Percentiles rank a stretch among this genome's conserved stretches.
Evolutionary conservation across 306 rosid genomes (phyloP).

Genomic region (Gynostemma pentaphyllum): DNA sequence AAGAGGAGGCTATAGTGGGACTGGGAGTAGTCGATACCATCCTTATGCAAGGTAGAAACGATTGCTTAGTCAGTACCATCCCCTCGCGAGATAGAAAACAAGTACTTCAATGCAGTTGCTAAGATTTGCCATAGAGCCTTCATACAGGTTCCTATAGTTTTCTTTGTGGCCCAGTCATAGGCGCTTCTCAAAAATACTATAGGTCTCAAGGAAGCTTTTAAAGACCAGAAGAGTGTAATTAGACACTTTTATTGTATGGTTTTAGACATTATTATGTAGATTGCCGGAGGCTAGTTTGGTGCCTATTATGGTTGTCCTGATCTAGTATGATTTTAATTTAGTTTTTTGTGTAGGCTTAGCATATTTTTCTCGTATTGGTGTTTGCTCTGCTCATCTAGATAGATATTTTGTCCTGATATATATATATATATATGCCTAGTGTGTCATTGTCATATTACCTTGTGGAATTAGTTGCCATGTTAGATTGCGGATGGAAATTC

Average conservation of each 20-base stretch:
- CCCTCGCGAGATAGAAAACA: constrained; percentile 31
- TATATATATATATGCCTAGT: not conserved
- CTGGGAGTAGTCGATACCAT: constrained; percentile 59
- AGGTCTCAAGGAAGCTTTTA: constrained; percentile 23
- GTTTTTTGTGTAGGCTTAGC: constrained; percentile 10
- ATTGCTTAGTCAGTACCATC: constrained; percentile 22
- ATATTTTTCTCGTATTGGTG: not conserved
- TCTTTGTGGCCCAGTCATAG: constrained; percentile 27
- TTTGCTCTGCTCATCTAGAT: constrained; percentile 9
- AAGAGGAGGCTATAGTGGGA: constrained; percentile 60
- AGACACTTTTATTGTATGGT: constrained; percentile 21
- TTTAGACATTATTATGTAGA: constrained; percentile 13
- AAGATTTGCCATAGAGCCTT: constrained; percentile 32
- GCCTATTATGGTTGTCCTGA: constrained; percentile 7
- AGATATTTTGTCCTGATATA: constrained; percentile 1
- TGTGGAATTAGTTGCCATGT: not conserved
- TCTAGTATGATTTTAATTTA: constrained; percentile 7
- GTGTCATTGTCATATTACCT: not conserved
- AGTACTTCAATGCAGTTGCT: constrained; percentile 27
- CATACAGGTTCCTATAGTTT: constrained; percentile 34
- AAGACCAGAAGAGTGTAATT: constrained; percentile 21
- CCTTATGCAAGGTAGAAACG: constrained; percentile 46
- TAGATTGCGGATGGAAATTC: not conserved
- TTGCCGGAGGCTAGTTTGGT: constrained; percentile 8
- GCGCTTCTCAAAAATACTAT: constrained; percentile 27